A percentile compares a stretch with the other conserved stretches of the same genome.
phyloP scores from a whole-genome alignment of 495 filamentous ascomycete genomes.

The Jackrogersella multiformis region DNA sequence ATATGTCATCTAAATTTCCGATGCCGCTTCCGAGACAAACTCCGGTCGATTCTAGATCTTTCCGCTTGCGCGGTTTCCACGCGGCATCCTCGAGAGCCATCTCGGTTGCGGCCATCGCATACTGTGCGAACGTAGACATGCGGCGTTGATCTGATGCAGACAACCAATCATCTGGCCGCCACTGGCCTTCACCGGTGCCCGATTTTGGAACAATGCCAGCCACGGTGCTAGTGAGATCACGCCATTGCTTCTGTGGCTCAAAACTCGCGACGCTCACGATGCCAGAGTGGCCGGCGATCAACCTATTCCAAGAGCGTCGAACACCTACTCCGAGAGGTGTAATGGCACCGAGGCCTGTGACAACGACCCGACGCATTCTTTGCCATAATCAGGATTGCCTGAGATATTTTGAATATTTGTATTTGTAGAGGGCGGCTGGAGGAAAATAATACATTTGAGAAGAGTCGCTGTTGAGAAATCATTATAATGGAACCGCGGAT shows the following conservation, averaged over 20 bases:
- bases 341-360: conserved; percentile 92
- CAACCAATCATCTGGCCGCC: conserved; percentile 84
- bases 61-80: conserved; percentile 71
- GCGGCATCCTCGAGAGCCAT: conserved; percentile 87
- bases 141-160: conserved; percentile 73
- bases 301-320: conserved; percentile 79
- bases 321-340: conserved; percentile 89
- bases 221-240: conserved; percentile 79
- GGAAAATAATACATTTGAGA: conserved; percentile 1
- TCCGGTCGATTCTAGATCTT: conserved; percentile 78
- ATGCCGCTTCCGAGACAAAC: conserved; percentile 97
- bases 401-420: not conserved
- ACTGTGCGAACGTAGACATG: conserved; percentile 93
- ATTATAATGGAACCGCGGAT: too few relatives aligned
- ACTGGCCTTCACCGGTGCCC: conserved; percentile 49
- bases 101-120: conserved; percentile 84
- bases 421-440: not conserved
- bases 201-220: conserved; percentile 78
- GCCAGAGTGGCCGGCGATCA: conserved; percentile 82
- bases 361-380: conserved; percentile 89
- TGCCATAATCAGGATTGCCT: conserved; percentile 41
- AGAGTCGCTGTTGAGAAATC: conserved; percentile 1
- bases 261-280: conserved; percentile 73
- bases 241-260: conserved; percentile 63
- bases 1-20: conserved; percentile 90